Conservation (phyloP, 2,329 filamentous ascomycete genomes). For the Epichloe festucae region DNA sequence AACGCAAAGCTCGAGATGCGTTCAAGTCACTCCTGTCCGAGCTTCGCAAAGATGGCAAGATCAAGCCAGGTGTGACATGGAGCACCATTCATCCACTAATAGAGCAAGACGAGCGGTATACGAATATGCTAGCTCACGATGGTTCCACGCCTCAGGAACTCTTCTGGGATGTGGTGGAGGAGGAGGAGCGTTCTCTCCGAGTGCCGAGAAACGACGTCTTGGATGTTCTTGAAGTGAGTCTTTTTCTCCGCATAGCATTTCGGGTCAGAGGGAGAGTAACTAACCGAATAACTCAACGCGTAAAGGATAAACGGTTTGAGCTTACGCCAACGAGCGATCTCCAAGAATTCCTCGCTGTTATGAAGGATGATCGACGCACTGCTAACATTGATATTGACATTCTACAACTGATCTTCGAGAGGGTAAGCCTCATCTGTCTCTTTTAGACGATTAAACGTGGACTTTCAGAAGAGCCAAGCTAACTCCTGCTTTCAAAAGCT, state of each 20-base stretch:
- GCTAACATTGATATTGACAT: slow-evolving; percentile 73
- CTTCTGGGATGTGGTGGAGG: slow-evolving; percentile 92
- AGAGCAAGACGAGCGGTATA: slow-evolving; percentile 70
- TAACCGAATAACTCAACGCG: slow-evolving; percentile 5
- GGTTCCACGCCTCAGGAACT: slow-evolving; percentile 82
- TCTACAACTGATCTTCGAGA: slow-evolving; percentile 70
- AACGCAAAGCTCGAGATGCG: slow-evolving; percentile 74
- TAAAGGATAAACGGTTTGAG: slow-evolving; percentile 79
- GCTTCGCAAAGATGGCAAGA: slow-evolving; percentile 60
- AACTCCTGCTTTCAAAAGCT: slow-evolving; percentile 34
- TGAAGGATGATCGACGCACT: slow-evolving; percentile 79
- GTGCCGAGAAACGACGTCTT: slow-evolving; percentile 70
- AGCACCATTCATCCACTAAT: slow-evolving; percentile 63
- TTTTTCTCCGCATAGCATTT: background rate
- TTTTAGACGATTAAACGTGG: background rate
- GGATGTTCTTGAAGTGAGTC: slow-evolving; percentile 73
- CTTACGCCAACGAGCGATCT: slow-evolving; percentile 75
- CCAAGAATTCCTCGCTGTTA: slow-evolving; percentile 72
- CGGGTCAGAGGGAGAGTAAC: background rate
- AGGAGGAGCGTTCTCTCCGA: slow-evolving; percentile 80
- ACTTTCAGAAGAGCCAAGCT: background rate
- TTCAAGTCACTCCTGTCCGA: slow-evolving; percentile 66
- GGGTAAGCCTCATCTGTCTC: slow-evolving; percentile 34
- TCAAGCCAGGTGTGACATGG: slow-evolving; percentile 88
- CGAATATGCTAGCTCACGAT: slow-evolving; percentile 66